phyloP scores from a whole-genome alignment of 2,329 filamentous ascomycete genomes.

The Phialophora macrospora region DNA sequence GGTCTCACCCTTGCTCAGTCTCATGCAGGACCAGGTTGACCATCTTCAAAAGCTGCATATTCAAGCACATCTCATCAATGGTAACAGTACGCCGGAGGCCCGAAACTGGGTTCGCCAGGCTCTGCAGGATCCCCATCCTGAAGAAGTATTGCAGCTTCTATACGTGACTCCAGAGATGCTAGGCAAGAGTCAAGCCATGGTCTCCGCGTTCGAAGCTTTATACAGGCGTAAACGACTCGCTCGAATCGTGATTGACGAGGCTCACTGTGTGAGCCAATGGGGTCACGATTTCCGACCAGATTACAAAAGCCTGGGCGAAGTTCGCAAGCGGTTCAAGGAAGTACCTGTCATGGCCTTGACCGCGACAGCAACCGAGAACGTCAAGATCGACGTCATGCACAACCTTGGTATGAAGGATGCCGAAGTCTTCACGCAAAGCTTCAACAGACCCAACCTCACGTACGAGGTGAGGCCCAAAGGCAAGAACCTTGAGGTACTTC shows the following conservation, averaged over 20 bases:
- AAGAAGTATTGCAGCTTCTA: constrained; percentile 80
- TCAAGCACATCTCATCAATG: constrained; percentile 79
- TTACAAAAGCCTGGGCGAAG: constrained; percentile 81
- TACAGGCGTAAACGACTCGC: constrained; percentile 75
- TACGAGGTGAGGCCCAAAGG: constrained; percentile 82
- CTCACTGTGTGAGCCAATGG: constrained; percentile 99
- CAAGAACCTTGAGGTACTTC: constrained; percentile 60
- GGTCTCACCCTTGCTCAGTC: constrained; percentile 88
- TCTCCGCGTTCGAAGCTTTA: constrained; percentile 68
- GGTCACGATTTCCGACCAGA: constrained; percentile 97
- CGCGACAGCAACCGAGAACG: constrained; percentile 90
- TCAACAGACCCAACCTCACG: constrained; percentile 92
- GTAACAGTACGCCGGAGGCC: constrained; percentile 69
- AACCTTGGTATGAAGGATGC: constrained; percentile 84
- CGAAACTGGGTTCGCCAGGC: constrained; percentile 69
- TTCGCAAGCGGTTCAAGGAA: constrained; percentile 72
- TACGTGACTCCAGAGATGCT: constrained; percentile 99
- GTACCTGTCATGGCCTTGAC: constrained; percentile 95
- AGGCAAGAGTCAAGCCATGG: constrained; percentile 74
- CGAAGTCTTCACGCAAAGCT: constrained; percentile 84
- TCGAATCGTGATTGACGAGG: constrained; percentile 94
- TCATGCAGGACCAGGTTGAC: constrained; percentile 96
- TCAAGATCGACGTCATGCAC: constrained; percentile 87
- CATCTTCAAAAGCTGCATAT: constrained; percentile 78
- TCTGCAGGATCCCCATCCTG: constrained; percentile 67